Percentiles rank a stretch among this genome's conserved stretches.
These are phyloP conservation scores for Scheffersomyces illinoinensis DNA, from an alignment of 1,139 yeast genomes.

Conservation along the genomic window DNA sequence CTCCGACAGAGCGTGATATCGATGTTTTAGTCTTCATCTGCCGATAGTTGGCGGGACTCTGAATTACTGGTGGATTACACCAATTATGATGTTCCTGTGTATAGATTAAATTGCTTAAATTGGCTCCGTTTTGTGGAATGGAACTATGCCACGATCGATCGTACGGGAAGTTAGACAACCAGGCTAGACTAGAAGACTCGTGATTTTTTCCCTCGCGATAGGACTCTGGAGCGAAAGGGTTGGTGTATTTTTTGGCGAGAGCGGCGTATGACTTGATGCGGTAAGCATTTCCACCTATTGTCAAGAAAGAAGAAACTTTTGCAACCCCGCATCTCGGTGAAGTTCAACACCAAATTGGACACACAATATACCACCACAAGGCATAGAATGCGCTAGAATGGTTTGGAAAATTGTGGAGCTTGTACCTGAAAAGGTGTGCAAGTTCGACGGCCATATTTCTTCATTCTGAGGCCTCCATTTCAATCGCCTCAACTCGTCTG, in stretches of 20 bases:
- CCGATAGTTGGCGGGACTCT: not conserved
- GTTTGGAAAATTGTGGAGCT: not conserved
- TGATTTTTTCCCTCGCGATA: not conserved
- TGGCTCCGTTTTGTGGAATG: not conserved
- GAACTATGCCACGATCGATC: not conserved
- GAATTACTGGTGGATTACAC: not conserved
- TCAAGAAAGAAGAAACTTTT: not conserved
- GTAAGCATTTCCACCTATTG: not conserved
- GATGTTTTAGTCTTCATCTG: not conserved
- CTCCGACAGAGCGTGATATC: not conserved
- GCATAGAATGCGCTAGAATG: not conserved
- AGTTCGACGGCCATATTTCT: not conserved
- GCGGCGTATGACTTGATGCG: not conserved
- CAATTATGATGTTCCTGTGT: not conserved
- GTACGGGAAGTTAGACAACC: not conserved
- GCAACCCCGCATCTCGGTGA: not conserved
- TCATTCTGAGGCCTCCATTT: not conserved
- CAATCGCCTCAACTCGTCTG: not conserved
- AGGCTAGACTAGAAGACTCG: not conserved
- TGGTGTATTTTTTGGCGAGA: not conserved
- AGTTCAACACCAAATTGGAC: not conserved
- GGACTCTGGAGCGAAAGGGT: not conserved
- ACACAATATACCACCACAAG: not conserved
- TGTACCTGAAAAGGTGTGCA: not conserved
- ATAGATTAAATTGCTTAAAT: not conserved